Evolutionary conservation across 2,329 filamentous ascomycete genomes (phyloP).

Genomic region (Ophiostoma australiae): DNA sequence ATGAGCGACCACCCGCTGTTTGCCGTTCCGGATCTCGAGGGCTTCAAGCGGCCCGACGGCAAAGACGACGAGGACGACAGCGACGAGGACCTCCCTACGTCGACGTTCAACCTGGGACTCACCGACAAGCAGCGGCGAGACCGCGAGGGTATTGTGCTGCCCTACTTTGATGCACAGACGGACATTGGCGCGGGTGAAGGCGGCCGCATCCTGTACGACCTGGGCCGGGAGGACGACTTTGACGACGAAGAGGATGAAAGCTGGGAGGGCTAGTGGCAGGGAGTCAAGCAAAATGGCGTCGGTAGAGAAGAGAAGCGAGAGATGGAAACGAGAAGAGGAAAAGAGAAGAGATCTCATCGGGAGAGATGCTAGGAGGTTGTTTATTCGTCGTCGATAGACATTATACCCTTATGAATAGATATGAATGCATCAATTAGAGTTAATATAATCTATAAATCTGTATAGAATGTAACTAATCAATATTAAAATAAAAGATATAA

Average conservation of each 20-base stretch:
- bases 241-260: constrained; percentile 65
- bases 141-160: constrained; percentile 81
- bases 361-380: background rate
- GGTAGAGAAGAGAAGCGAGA: background rate
- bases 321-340: too few relatives aligned
- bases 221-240: constrained; percentile 94
- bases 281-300: too few relatives aligned
- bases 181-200: constrained; percentile 74
- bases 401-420: constrained; percentile 3
- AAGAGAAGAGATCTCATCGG: background rate
- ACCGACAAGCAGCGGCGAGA: constrained; percentile 88
- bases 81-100: constrained; percentile 49
- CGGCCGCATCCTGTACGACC: constrained; percentile 91
- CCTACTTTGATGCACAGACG: constrained; percentile 94
- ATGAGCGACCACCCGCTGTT: constrained; percentile 75
- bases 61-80: constrained; percentile 35
- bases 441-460: too few relatives aligned
- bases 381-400: background rate
- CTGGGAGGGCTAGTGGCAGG: constrained; percentile 1
- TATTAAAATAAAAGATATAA: background rate
- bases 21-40: constrained; percentile 40
- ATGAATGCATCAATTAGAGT: background rate
- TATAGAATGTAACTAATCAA: background rate
- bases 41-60: constrained; percentile 34
- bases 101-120: constrained; percentile 79